Percentiles rank a stretch among this genome's conserved stretches.
phyloP scores from a whole-genome alignment of 1,284 basidiomycete species.

The Pulveroboletus sp. region DNA sequence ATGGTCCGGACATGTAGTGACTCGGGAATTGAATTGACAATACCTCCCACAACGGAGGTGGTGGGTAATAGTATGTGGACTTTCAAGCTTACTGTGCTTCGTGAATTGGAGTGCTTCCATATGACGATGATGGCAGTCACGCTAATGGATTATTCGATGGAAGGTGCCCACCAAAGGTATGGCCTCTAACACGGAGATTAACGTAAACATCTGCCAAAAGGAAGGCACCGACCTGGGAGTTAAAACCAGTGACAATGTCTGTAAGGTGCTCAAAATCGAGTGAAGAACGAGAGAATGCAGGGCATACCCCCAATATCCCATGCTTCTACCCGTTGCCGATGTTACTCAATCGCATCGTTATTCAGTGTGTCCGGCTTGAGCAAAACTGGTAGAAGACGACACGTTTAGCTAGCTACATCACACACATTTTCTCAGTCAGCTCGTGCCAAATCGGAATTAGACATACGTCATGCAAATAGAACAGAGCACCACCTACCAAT shows the following conservation, averaged over 20 bases:
- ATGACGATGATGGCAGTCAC: conserved; percentile 7
- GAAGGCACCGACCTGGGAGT: conserved; percentile 46
- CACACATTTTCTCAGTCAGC: conserved; percentile 87
- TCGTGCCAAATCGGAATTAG: conserved; percentile 43
- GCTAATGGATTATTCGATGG: conserved; percentile 8
- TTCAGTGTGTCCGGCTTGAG: conserved; percentile 58
- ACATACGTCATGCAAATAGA: conserved; percentile 4
- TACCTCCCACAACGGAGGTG: conserved; percentile 39
- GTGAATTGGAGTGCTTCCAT: conserved; percentile 34
- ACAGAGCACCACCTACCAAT: conserved; percentile 45
- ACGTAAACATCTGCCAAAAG: conserved; percentile 7
- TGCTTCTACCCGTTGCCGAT: conserved; percentile 80
- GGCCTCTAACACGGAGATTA: conserved; percentile 46
- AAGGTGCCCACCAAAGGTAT: conserved; percentile 60
- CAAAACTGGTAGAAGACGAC: conserved; percentile 15
- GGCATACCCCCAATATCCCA: conserved; percentile 76
- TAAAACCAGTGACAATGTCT: conserved; percentile 81
- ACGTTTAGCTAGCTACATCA: conserved; percentile 44
- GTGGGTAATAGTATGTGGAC: conserved; percentile 34
- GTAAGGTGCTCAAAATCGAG: conserved; percentile 3
- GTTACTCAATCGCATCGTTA: conserved; percentile 62
- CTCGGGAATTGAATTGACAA: conserved; percentile 76
- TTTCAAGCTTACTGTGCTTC: conserved; percentile 67
- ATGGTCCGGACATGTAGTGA: conserved; percentile 50
- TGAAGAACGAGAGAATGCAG: conserved; percentile 11